Conservation (phyloP, 495 filamentous ascomycete genomes). For the Penicillium paradoxum region DNA sequence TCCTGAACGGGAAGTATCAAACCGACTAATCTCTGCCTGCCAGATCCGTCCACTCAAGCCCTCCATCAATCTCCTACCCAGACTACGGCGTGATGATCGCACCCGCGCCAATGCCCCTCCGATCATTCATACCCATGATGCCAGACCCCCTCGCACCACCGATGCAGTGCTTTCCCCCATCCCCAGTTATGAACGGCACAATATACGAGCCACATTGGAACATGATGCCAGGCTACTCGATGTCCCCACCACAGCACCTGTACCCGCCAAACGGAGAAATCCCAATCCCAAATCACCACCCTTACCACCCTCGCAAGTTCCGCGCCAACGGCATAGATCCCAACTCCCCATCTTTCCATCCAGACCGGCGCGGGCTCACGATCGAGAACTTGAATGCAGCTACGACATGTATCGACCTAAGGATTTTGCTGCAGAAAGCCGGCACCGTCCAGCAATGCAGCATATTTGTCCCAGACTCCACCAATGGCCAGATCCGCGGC, state of each 20-base stretch:
- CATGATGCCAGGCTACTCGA: constrained; percentile 30
- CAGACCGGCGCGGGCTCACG: constrained; percentile 20
- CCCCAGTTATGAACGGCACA: constrained; percentile 27
- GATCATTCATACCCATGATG: constrained; percentile 32
- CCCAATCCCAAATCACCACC: not conserved
- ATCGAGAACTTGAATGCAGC: constrained; percentile 27
- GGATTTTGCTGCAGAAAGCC: constrained; percentile 16
- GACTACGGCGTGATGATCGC: constrained; percentile 31
- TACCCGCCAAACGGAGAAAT: not conserved
- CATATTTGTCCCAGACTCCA: constrained; percentile 16
- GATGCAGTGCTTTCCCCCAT: constrained; percentile 29
- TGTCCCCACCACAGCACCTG: constrained; percentile 24
- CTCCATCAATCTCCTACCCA: constrained; percentile 23
- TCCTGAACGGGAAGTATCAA: not conserved
- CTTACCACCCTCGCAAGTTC: constrained; percentile 2
- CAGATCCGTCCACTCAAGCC: constrained; percentile 26
- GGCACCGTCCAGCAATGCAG: constrained; percentile 31
- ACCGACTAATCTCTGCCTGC: not conserved
- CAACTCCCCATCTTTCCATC: constrained; percentile 3
- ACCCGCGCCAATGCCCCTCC: constrained; percentile 23
- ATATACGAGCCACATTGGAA: constrained; percentile 30
- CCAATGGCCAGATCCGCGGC: constrained; percentile 22
- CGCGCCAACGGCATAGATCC: constrained; percentile 6
- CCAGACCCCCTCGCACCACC: constrained; percentile 23
- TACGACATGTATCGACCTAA: constrained; percentile 24